Base-by-base conservation (phyloP, 1,284 basidiomycete genomes). In the Trichosporon faecale region DNA sequence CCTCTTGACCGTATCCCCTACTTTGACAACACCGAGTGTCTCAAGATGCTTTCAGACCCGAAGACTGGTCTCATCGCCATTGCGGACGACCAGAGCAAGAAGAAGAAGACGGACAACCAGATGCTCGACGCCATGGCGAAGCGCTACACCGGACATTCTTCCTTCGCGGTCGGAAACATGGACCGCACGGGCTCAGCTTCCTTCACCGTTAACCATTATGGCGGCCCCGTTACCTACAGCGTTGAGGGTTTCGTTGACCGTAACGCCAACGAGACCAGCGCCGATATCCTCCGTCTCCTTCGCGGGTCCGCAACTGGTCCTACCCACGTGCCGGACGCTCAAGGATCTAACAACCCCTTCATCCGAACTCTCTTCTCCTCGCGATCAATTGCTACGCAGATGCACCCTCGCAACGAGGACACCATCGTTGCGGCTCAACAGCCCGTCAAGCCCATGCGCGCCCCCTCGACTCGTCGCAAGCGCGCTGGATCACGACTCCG, bases 41-140 rank as follows among this genome's bases (percentile, higher is more conserved):
- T 98, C 37, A 89, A 93, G 12, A 86, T 99, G 63, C 85, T 99
- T 57, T 91, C 94, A 77, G 91, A 94, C 80, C 87, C 88, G 74
- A 95, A 94, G 2, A 93, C 94, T 16, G 96, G 97, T 3, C 86
- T 99, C 35, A 90, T 98, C 66, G 93, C 96, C 79, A 98, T 98
- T 82, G 94, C 98, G 90, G 95, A 98, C 80, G 96, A 99, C 79
- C 94, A 98, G 83, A 91, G 94, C 11, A 87, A 91, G 18, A 87
- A 92, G 52, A 95, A 94, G 85, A 96, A 95, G 89, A 94, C 90
- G 7, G 93, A 98, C 77, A 88, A 91, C 69, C 94, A 91, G 3
- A 97, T 98, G 94, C 89, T 96, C 18, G 94, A 98, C 75, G 93
- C 95, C 0, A 94, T 98, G 79, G 86, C 88, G 67, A 98, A 98